These are phyloP conservation scores for Helicostylum pulchrum DNA, from an alignment of 192 early-diverging fungal genomes.

Conservation along the genomic window DNA sequence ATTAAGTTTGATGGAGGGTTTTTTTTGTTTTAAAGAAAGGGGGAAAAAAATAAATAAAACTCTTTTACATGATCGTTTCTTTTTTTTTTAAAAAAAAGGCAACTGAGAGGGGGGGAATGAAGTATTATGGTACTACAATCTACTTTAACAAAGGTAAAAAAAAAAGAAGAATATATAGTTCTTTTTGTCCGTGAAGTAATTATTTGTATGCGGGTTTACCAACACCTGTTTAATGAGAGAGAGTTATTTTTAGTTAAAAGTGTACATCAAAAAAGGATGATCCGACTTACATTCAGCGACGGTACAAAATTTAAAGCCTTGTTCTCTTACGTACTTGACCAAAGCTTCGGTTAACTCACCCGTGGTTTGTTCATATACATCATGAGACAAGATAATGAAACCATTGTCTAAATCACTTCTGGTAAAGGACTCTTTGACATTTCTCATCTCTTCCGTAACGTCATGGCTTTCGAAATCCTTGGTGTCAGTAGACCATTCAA, in stretches of 20 bases:
- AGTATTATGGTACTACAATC: too few relatives aligned
- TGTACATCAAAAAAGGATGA: background rate
- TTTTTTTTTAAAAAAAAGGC: too few relatives aligned
- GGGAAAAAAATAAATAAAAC: too few relatives aligned
- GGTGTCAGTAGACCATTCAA: slow-evolving; percentile 43
- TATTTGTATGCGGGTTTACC: background rate
- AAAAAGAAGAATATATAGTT: too few relatives aligned
- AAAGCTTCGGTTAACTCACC: slow-evolving; percentile 2
- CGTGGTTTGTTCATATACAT: slow-evolving; percentile 27
- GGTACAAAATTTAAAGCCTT: slow-evolving; percentile 21
- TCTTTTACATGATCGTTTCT: too few relatives aligned
- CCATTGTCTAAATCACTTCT: slow-evolving; percentile 17
- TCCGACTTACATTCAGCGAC: slow-evolving; percentile 23
- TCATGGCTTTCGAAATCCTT: slow-evolving; percentile 36
- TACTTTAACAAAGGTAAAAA: too few relatives aligned
- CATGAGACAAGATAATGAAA: slow-evolving; percentile 41
- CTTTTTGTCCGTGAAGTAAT: too few relatives aligned
- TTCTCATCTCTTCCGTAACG: slow-evolving; percentile 2
- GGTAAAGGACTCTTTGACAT: slow-evolving; percentile 14
- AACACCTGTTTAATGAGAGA: background rate
- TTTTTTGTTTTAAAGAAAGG: too few relatives aligned
- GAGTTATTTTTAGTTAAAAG: background rate
- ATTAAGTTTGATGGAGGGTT: too few relatives aligned
- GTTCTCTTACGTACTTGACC: background rate
- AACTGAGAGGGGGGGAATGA: too few relatives aligned